A percentile compares a stretch with the other conserved stretches of the same genome.
Evolutionary conservation across 2,329 filamentous ascomycete genomes (phyloP).

Genomic region (Pestalotiopsis sp.): DNA sequence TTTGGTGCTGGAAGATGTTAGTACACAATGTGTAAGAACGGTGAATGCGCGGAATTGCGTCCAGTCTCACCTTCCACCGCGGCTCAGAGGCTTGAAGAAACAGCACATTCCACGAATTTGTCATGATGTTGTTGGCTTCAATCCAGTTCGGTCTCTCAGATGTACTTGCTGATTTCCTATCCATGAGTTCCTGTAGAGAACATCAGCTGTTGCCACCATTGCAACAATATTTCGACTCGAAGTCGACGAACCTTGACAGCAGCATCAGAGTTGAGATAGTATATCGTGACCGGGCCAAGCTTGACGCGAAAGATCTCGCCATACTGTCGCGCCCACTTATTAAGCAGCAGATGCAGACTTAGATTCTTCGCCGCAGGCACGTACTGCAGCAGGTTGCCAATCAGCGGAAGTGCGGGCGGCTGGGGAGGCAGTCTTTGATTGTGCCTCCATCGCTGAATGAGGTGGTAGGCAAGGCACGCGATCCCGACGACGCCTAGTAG

Average conservation of each 20-base stretch:
- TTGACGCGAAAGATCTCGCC: slow-evolving; percentile 7
- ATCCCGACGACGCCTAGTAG: not conserved
- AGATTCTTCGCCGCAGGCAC: not conserved
- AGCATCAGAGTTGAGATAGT: slow-evolving; percentile 7
- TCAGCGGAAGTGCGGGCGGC: not conserved
- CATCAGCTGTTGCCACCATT: not conserved
- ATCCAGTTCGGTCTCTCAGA: slow-evolving; percentile 3
- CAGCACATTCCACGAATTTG: slow-evolving; percentile 2
- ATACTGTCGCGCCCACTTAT: slow-evolving; percentile 3
- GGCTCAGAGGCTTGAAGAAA: slow-evolving; percentile 1
- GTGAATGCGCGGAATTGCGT: too few species aligned
- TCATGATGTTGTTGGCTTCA: not conserved
- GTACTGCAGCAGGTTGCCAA: not conserved
- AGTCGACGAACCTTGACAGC: not conserved
- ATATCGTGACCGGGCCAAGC: not conserved
- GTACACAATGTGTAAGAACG: not conserved
- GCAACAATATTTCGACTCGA: too few species aligned
- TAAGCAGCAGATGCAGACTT: not conserved
- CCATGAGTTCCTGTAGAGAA: not conserved
- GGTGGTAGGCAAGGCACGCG: not conserved
- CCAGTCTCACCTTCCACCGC: not conserved
- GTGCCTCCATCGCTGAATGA: not conserved
- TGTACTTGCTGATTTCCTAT: not conserved
- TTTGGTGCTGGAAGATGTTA: not conserved
- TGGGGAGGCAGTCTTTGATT: not conserved